Base-by-base conservation (phyloP, 768 basidiomycete genomes). In the Collybia mongolica region DNA sequence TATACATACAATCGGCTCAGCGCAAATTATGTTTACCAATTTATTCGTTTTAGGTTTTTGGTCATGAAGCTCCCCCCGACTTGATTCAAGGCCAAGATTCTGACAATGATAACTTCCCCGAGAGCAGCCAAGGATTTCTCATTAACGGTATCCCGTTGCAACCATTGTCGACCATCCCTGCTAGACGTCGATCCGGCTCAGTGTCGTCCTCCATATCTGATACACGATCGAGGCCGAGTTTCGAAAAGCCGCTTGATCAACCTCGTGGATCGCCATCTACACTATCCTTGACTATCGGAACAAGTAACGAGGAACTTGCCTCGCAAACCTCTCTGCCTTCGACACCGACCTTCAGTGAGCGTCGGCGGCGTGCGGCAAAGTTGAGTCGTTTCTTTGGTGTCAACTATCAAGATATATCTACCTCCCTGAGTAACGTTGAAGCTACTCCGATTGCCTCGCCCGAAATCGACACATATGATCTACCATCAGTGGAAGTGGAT, bases 341-440 rank as follows among this genome's bases (percentile, higher is more conserved):
- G 20, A 26, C 22, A n/a, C 49, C 40, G 9, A 19, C 52, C 36
- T 35, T 49, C 29, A 43, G 20, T 17, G n/a, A n/a, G n/a, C n/a
- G n/a, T 40, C 44, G 28, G 28, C n/a, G 37, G 22, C 47, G 23
- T 58, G 54, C 40, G 46, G 48, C 28, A 39, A 32, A 65, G n/a
- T n/a, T n/a, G 37, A 70, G 77, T 20, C 75, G 73, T 39, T 82
- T 84, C 64, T 83, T 83, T 60, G 81, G 81, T 12, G 80, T 82
- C 26, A 70, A 65, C 22, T 74, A 73, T 55, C 65, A 74, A 46
- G 75, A 79, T 54, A 66, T 83, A 23, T 62, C 69, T 3, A 54
- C 61, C 20, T 62, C 66, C 2, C 40, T 64, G 11, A 37, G n/a
- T n/a, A n/a, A n/a, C n/a, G n/a, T n/a, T n/a, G n/a, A n/a, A n/a